phyloP scores from a whole-genome alignment of 2,329 filamentous ascomycete species.

The Paecilomyces sp. region DNA sequence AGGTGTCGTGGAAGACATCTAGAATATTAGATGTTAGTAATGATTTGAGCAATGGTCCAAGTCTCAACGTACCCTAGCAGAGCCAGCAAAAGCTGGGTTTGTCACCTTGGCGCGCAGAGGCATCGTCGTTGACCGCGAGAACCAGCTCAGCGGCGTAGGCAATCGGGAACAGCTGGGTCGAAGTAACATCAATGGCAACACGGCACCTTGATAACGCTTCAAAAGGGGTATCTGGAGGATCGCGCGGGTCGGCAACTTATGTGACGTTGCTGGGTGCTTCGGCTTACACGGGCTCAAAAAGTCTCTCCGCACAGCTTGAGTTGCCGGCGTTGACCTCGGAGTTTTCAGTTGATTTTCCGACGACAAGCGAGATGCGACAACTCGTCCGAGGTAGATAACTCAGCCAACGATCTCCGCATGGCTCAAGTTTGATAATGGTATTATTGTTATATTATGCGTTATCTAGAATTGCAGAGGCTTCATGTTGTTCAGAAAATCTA shows the following conservation, averaged over 20 bases:
- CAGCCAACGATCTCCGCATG: background rate
- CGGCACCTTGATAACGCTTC: conserved; percentile 9
- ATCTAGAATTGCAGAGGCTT: background rate
- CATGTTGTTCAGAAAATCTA: background rate
- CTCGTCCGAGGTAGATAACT: background rate
- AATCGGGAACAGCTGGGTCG: conserved; percentile 31
- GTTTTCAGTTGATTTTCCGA: conserved; percentile 17
- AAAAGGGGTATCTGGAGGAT: conserved; percentile 7
- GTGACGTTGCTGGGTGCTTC: background rate
- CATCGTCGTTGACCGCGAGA: conserved; percentile 53
- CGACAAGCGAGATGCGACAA: conserved; percentile 5
- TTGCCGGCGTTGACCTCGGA: conserved; percentile 22
- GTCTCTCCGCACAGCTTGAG: conserved; percentile 3
- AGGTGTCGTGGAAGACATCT: conserved; percentile 40
- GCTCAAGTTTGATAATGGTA: background rate
- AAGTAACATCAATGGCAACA: conserved; percentile 36
- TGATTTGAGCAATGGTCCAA: background rate
- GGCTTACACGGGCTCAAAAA: background rate
- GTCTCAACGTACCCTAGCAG: conserved; percentile 43
- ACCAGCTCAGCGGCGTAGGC: conserved; percentile 39
- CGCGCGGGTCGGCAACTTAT: background rate
- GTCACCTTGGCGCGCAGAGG: conserved; percentile 71
- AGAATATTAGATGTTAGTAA: conserved; percentile 9
- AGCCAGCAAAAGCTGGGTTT: conserved; percentile 49
- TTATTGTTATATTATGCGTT: background rate